Evolutionary conservation across 441 rosid genomes (phyloP).

Genomic region (Rhodomyrtus psidioides): DNA sequence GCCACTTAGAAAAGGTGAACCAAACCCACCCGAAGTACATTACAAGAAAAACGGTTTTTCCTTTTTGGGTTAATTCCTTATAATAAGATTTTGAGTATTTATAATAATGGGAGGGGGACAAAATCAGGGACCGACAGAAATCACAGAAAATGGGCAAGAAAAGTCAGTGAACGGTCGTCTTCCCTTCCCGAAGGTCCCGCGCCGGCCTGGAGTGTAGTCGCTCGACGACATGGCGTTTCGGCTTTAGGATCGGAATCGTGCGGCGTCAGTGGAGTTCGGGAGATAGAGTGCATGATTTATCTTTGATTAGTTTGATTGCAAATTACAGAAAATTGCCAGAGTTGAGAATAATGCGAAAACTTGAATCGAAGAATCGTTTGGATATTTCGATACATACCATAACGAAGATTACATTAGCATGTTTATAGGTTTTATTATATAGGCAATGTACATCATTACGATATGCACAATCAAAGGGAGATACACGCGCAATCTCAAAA

Average conservation of each 20-base stretch:
- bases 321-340: neutral
- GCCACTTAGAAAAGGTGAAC: too few species aligned
- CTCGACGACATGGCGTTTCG: neutral
- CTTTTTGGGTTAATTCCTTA: neutral
- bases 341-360: too few species aligned
- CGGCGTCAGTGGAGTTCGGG: neutral
- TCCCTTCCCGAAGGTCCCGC: neutral
- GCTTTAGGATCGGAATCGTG: neutral
- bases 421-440: too few species aligned
- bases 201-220: neutral
- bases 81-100: neutral
- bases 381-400: too few species aligned
- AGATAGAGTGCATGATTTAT: neutral
- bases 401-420: too few species aligned
- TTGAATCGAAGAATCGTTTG: too few species aligned
- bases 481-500: too few species aligned
- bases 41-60: neutral
- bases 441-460: too few species aligned
- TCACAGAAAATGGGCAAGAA: neutral
- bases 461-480: too few species aligned
- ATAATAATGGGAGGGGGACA: neutral
- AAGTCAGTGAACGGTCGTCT: conserved; percentile 17
- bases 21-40: too few species aligned
- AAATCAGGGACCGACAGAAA: neutral
- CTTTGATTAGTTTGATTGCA: neutral